Conservation (phyloP, 768 basidiomycete species). For the Tulasnella sp. region DNA sequence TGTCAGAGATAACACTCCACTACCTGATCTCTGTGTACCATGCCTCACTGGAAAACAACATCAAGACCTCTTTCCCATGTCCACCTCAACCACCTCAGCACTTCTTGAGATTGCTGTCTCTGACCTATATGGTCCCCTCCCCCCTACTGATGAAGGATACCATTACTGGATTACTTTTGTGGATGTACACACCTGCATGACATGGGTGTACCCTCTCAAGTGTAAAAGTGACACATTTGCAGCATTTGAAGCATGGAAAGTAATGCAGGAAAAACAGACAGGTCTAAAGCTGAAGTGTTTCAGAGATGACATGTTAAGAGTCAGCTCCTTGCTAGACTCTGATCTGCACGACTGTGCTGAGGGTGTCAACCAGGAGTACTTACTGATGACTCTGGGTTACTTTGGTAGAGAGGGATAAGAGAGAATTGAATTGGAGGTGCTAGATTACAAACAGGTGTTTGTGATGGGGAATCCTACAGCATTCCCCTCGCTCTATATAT, state of each 20-base stretch:
- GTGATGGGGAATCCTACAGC: too few relatives aligned
- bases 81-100: not conserved
- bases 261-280: constrained; percentile 5
- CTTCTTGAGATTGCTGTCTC: constrained; percentile 11
- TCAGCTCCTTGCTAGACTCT: too few relatives aligned
- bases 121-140: constrained; percentile 14
- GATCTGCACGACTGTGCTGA: too few relatives aligned
- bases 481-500: too few relatives aligned
- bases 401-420: too few relatives aligned
- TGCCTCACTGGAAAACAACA: not conserved
- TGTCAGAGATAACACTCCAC: too few relatives aligned
- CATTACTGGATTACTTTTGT: constrained; percentile 16
- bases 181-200: not conserved
- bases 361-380: too few relatives aligned
- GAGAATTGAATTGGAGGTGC: too few relatives aligned
- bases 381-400: too few relatives aligned
- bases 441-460: too few relatives aligned
- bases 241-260: constrained; percentile 4
- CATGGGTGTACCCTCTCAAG: not conserved
- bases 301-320: constrained; percentile 15
- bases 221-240: constrained; percentile 13
- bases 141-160: not conserved
- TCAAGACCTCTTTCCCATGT: not conserved
- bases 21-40: not conserved
- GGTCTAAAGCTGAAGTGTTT: not conserved